Evolutionary conservation across 176 grass and related monocot genomes (phyloP).

Genomic region (Tillandsia fasciculata): DNA sequence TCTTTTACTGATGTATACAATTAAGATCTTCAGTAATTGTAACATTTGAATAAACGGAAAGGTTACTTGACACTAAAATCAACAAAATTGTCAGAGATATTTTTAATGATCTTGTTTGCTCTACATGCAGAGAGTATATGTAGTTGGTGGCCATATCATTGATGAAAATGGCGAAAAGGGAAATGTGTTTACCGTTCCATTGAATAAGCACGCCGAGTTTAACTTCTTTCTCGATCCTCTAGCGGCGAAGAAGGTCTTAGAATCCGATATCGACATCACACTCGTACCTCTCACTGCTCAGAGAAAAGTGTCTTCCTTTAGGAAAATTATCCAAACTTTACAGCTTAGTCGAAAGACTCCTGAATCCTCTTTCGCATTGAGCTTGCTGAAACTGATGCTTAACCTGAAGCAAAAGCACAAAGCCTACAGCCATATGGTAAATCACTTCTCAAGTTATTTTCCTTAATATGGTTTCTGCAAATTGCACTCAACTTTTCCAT

Average conservation of each 20-base stretch:
- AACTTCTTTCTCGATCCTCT: slow-evolving; percentile 81
- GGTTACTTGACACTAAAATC: too few relatives aligned
- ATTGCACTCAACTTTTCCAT: neutral
- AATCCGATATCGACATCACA: slow-evolving; percentile 49
- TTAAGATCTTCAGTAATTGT: neutral
- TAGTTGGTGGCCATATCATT: slow-evolving; percentile 54
- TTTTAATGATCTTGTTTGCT: neutral
- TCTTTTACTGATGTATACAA: slow-evolving; percentile 7
- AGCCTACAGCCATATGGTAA: slow-evolving; percentile 61
- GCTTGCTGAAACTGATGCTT: slow-evolving; percentile 41
- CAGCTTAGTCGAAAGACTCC: slow-evolving; percentile 30
- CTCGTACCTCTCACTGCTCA: slow-evolving; percentile 59
- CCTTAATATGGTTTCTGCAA: neutral
- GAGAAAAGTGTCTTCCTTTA: slow-evolving; percentile 54
- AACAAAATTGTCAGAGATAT: too few relatives aligned
- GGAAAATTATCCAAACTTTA: slow-evolving; percentile 27
- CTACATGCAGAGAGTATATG: slow-evolving; percentile 46
- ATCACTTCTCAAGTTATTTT: neutral
- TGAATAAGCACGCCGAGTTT: slow-evolving; percentile 60
- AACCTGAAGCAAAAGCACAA: slow-evolving; percentile 37
- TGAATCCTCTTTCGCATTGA: slow-evolving; percentile 49
- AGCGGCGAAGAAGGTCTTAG: slow-evolving; percentile 47
- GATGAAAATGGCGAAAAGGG: slow-evolving; percentile 39
- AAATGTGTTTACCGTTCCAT: slow-evolving; percentile 58
- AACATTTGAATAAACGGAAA: too few relatives aligned